Conservation (phyloP, 768 basidiomycete genomes). For the Strobilomyces dryophilus region DNA sequence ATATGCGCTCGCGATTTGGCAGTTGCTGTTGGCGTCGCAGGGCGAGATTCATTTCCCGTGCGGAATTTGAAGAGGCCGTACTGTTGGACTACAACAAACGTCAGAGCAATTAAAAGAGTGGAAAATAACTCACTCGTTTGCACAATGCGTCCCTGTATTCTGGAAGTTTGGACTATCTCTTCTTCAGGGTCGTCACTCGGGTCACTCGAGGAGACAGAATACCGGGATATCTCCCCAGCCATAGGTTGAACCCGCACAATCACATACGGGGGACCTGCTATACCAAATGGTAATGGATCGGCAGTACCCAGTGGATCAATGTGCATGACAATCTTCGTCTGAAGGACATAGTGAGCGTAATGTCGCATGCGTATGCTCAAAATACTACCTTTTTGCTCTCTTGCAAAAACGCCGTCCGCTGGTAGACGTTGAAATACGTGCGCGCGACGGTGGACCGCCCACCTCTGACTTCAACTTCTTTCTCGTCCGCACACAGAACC, state of each 20-base stretch:
- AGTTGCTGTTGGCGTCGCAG: constrained; percentile 78
- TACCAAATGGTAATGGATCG: constrained; percentile 73
- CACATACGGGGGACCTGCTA: constrained; percentile 68
- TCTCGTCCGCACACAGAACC: constrained; percentile 64
- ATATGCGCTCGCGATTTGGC: constrained; percentile 76
- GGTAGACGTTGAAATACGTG: constrained; percentile 89
- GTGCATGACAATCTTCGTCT: constrained; percentile 89
- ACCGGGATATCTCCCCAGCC: constrained; percentile 78
- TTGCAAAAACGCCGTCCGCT: constrained; percentile 72
- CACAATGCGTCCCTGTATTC: constrained; percentile 71
- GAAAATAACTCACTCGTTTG: constrained; percentile 67
- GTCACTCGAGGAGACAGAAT: constrained; percentile 70
- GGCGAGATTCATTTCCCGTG: constrained; percentile 71
- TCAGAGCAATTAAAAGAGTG: not conserved
- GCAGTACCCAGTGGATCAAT: constrained; percentile 75
- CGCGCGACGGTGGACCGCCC: constrained; percentile 63
- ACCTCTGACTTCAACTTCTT: constrained; percentile 66
- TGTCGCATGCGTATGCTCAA: not conserved
- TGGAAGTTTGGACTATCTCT: constrained; percentile 74
- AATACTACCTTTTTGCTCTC: constrained; percentile 70
- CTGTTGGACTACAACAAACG: constrained; percentile 62
- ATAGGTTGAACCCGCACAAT: constrained; percentile 79
- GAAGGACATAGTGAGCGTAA: constrained; percentile 7
- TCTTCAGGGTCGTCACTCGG: constrained; percentile 72
- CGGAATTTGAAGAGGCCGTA: constrained; percentile 87